Percentiles rank a stretch among this genome's conserved stretches.
phyloP scores from a whole-genome alignment of 331 rosid species.

The Malus hybrid region DNA sequence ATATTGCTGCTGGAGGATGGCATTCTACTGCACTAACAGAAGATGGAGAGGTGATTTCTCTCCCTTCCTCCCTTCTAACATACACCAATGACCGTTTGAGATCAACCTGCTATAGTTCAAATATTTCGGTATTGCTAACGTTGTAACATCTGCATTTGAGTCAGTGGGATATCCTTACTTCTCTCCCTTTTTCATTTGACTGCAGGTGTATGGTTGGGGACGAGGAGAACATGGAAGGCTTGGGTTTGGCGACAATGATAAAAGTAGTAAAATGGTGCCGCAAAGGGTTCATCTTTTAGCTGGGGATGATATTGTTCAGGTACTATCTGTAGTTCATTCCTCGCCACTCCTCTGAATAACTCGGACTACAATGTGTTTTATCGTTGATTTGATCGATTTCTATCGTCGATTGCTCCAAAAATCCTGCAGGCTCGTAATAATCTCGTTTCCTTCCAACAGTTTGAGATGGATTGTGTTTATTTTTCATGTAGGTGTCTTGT shows the following conservation, averaged over 20 bases:
- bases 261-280: conserved; percentile 98
- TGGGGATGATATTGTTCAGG: conserved; percentile 95
- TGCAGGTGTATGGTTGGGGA: conserved; percentile 99
- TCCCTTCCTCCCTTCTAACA: conserved; percentile 2
- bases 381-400: not conserved
- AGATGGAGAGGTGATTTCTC: conserved; percentile 76
- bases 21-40: conserved; percentile 90
- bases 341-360: too few species aligned
- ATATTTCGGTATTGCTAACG: not conserved
- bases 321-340: conserved; percentile 4
- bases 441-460: not conserved
- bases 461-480: not conserved
- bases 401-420: not conserved
- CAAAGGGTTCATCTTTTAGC: conserved; percentile 87
- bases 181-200: not conserved
- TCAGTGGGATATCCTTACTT: not conserved
- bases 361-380: too few species aligned
- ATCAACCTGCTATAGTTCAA: not conserved
- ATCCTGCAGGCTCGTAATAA: not conserved
- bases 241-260: conserved; percentile 95
- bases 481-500: conserved; percentile 62
- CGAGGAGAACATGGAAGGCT: conserved; percentile 99
- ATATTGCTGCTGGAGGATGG: conserved; percentile 99
- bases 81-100: not conserved
- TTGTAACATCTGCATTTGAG: not conserved